Base-by-base conservation (phyloP, 139 green algal species). In the Volvox africanus region DNA sequence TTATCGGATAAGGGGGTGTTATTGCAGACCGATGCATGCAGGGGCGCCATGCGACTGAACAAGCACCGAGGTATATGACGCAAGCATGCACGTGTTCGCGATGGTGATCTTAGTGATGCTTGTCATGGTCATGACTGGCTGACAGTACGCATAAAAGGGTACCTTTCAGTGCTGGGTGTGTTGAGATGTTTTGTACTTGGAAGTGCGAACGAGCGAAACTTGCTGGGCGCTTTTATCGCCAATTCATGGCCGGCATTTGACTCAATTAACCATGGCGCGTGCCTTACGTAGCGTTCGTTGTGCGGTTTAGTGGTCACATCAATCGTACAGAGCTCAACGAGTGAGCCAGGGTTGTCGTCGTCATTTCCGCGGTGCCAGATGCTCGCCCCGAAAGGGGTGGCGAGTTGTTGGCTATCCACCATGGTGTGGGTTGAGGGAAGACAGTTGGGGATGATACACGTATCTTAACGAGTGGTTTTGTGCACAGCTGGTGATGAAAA, bases 381-480 rank as follows among this genome's bases (percentile, higher is more conserved):
- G 75, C 32, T 81, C 32, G 75, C 75, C 32, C 75, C 50, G 75
- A n/a, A 81, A 81, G 11, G 75, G 75, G 75, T 81, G 30, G 75
- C 75, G 75, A 24, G 75, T 35, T 55, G n/a, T 30, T 79, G 22
- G 71, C 71, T 79, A 30, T 20, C 37, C 71, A 79, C 71, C 71
- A 79, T 1, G 71, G 21, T 35, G 71, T 20, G 71, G 71, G 22
- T 79, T 36, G n/a, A 79, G 71, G 28, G n/a, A 2, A 36, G 14
- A 79, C 21, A 18, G n/a, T 79, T 33, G 71, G 71, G 22, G 33
- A 79, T 79, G 19, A 36, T 79, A 79, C 71, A 79, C 33, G 33
- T 79, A 30, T 79, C n/a, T 30, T 37, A 37, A 21, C 26, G 71
- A 36, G 33, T n/a, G 65, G 65, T 79, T 33, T 36, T 20, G 33